These are phyloP conservation scores for Hypericum androsaemum DNA, from an alignment of 345 rosid species.

Conservation along the genomic window DNA sequence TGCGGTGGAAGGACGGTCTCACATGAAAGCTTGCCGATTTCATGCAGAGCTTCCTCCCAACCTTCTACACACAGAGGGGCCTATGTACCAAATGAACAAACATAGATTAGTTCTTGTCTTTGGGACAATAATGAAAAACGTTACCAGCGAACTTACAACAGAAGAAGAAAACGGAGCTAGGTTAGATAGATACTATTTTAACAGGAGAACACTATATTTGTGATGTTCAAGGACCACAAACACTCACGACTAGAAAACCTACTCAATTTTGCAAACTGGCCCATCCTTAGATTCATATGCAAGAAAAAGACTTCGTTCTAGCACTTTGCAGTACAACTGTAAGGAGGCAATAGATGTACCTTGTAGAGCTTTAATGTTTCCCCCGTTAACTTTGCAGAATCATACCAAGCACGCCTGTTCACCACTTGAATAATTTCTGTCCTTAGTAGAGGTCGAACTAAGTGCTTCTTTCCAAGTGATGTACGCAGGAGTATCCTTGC, in stretches of 20 bases:
- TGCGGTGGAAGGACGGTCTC: constrained; percentile 70
- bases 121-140: too few relatives aligned
- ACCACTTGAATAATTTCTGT: constrained; percentile 92
- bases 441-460: constrained; percentile 75
- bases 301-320: not conserved
- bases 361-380: constrained; percentile 80
- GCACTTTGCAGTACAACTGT: not conserved
- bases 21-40: constrained; percentile 73
- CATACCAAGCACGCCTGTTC: constrained; percentile 91
- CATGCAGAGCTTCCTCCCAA: constrained; percentile 96
- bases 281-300: too few relatives aligned
- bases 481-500: constrained; percentile 83
- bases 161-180: too few relatives aligned
- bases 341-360: constrained; percentile 32
- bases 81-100: constrained; percentile 22
- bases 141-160: too few relatives aligned
- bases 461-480: constrained; percentile 88
- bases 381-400: constrained; percentile 65
- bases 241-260: too few relatives aligned
- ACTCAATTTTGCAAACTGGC: too few relatives aligned
- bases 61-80: constrained; percentile 80
- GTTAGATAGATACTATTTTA: too few relatives aligned
- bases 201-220: too few relatives aligned
- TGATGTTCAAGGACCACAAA: too few relatives aligned
- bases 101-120: not conserved